Percentiles rank a stretch among this genome's conserved stretches.
phyloP scores from a whole-genome alignment of 2,329 filamentous ascomycete genomes.

The Clonostachys solani region DNA sequence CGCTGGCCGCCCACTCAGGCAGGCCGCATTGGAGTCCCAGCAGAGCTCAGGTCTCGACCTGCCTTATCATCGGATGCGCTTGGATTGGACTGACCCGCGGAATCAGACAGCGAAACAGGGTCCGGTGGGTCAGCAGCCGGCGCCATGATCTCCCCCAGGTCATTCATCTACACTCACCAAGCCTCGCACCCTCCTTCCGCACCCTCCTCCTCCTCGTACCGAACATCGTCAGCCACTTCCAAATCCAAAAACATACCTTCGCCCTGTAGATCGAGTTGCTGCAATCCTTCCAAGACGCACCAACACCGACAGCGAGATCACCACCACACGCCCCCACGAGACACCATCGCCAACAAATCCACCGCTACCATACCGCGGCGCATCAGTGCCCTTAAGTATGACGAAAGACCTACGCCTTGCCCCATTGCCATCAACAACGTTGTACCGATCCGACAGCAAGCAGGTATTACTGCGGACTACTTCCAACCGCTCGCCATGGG shows the following conservation, averaged over 20 bases:
- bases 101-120: no score
- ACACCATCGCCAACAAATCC: not conserved
- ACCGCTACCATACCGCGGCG: not conserved
- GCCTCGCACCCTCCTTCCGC: slow-evolving; percentile 2
- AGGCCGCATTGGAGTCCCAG: no score
- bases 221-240: slow-evolving; percentile 1
- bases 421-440: not conserved
- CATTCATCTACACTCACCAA: slow-evolving; percentile 9
- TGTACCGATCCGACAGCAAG: slow-evolving; percentile 14
- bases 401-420: not conserved
- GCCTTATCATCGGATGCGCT: no score
- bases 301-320: not conserved
- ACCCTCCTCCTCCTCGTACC: slow-evolving; percentile 3
- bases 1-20: no score
- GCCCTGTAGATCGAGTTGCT: not conserved
- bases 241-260: not conserved
- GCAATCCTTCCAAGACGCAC: not conserved
- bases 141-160: slow-evolving; percentile 13
- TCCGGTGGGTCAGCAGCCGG: no score
- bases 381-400: not conserved
- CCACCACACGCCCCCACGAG: not conserved
- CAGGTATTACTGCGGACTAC: no score
- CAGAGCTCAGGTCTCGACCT: no score
- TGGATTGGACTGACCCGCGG: no score
- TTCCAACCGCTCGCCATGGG: slow-evolving; percentile 13